Evolutionary conservation across 2,329 filamentous ascomycete genomes (phyloP).

Genomic region (Apiospora arundinis): DNA sequence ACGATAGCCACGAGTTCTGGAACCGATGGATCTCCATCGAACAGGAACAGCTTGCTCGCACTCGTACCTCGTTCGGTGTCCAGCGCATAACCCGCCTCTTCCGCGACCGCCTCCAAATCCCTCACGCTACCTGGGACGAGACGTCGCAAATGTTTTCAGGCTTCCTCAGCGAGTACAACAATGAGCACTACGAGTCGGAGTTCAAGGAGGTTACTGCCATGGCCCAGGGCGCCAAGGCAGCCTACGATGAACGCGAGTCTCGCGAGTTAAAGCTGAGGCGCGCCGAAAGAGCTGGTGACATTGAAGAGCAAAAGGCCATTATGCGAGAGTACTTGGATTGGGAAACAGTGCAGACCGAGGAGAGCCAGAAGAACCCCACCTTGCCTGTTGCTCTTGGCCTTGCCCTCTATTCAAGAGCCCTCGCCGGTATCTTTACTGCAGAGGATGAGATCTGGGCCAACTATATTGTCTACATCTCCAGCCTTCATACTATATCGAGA

Average conservation of each 20-base stretch:
- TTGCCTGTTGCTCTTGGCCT: constrained; percentile 59
- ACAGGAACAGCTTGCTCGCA: constrained; percentile 68
- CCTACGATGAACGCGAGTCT: constrained; percentile 68
- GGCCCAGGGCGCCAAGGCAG: constrained; percentile 67
- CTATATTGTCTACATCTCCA: constrained; percentile 76
- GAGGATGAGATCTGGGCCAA: constrained; percentile 84
- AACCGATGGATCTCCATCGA: constrained; percentile 78
- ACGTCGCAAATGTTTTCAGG: constrained; percentile 78
- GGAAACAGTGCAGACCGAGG: constrained; percentile 72
- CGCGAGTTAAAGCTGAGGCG: constrained; percentile 71
- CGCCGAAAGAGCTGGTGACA: constrained; percentile 62
- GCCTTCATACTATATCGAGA: constrained; percentile 50
- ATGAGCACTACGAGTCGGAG: constrained; percentile 72
- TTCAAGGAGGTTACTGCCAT: constrained; percentile 73
- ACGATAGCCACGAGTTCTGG: constrained; percentile 81
- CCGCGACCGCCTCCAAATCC: constrained; percentile 72
- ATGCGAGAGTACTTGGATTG: constrained; percentile 80
- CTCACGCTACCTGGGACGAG: constrained; percentile 76
- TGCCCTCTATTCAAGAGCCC: constrained; percentile 80
- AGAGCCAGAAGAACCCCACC: constrained; percentile 54
- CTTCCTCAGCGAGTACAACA: constrained; percentile 75
- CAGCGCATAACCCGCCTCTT: constrained; percentile 73
- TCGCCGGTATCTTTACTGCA: constrained; percentile 71
- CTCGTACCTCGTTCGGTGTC: constrained; percentile 61
- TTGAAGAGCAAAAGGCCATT: constrained; percentile 56